These are phyloP conservation scores for Nemania diffusa DNA, from an alignment of 2,329 filamentous ascomycete species.

Conservation along the genomic window DNA sequence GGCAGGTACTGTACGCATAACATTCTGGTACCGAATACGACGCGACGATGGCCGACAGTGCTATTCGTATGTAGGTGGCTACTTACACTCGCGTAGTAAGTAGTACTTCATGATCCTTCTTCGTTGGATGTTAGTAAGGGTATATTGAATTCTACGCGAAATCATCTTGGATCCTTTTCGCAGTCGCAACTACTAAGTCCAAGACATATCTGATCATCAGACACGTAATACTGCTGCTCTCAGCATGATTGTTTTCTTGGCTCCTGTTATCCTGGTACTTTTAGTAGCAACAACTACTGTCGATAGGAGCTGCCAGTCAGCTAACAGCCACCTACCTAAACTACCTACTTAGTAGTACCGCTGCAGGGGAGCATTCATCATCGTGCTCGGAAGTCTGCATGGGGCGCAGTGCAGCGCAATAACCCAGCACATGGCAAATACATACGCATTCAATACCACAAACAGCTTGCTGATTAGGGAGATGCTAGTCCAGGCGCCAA, in stretches of 20 bases:
- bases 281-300: neutral
- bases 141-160: neutral
- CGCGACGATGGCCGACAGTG: constrained; percentile 1
- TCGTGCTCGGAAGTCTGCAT: constrained; percentile 17
- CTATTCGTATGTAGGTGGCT: neutral
- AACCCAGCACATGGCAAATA: constrained; percentile 12
- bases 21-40: constrained; percentile 19
- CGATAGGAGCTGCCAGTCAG: neutral
- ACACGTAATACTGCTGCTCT: constrained; percentile 1
- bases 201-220: constrained; percentile 1
- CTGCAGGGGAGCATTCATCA: constrained; percentile 29
- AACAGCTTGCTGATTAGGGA: constrained; percentile 3
- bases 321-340: neutral
- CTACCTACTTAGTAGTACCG: neutral
- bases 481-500: constrained; percentile 13
- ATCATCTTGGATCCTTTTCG: neutral
- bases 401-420: constrained; percentile 26
- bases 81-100: neutral
- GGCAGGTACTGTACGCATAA: constrained; percentile 15
- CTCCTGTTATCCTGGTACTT: constrained; percentile 5
- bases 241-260: constrained; percentile 10
- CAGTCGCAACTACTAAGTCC: constrained; percentile 1
- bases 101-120: neutral
- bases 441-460: constrained; percentile 5
- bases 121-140: neutral